phyloP scores from a whole-genome alignment of 495 filamentous ascomycete genomes.

The Schizothecium vesticola region DNA sequence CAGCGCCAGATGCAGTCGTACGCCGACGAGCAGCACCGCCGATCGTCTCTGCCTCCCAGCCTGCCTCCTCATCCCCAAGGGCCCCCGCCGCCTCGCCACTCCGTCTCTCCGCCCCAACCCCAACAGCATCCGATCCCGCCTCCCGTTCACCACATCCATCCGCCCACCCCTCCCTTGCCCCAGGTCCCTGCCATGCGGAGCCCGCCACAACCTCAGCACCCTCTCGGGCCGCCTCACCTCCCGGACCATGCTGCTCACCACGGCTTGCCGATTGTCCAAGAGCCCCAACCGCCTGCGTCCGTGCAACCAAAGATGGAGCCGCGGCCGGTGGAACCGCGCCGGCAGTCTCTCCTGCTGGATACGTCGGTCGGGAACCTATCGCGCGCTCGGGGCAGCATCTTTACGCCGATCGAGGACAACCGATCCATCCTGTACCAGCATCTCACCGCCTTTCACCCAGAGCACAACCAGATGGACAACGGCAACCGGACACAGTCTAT shows the following conservation, averaged over 20 bases:
- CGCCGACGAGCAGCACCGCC: slow-evolving; percentile 58
- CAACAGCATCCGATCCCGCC: slow-evolving; percentile 31
- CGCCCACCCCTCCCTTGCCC: slow-evolving; percentile 22
- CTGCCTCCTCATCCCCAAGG: slow-evolving; percentile 43
- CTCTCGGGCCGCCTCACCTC: slow-evolving; percentile 31
- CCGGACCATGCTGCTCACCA: slow-evolving; percentile 38
- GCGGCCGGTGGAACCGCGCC: slow-evolving; percentile 26
- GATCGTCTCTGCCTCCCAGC: slow-evolving; percentile 54
- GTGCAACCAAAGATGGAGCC: slow-evolving; percentile 46
- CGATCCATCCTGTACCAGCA: slow-evolving; percentile 83
- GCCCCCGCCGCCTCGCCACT: slow-evolving; percentile 32
- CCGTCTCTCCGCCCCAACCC: slow-evolving; percentile 36
- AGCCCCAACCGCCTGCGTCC: slow-evolving; percentile 37
- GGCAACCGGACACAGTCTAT: slow-evolving; percentile 56
- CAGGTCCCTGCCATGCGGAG: slow-evolving; percentile 35
- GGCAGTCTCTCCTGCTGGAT: slow-evolving; percentile 38
- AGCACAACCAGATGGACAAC: slow-evolving; percentile 33
- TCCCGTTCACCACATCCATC: slow-evolving; percentile 13
- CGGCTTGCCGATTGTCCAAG: slow-evolving; percentile 30
- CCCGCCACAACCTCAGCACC: slow-evolving; percentile 39
- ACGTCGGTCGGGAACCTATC: slow-evolving; percentile 63
- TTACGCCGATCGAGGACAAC: slow-evolving; percentile 92
- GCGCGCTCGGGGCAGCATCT: slow-evolving; percentile 82
- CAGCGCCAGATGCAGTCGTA: slow-evolving; percentile 57
- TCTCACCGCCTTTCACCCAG: slow-evolving; percentile 56